These are phyloP conservation scores for Bretschneidera sinensis DNA, from an alignment of 345 rosid species.

Conservation along the genomic window DNA sequence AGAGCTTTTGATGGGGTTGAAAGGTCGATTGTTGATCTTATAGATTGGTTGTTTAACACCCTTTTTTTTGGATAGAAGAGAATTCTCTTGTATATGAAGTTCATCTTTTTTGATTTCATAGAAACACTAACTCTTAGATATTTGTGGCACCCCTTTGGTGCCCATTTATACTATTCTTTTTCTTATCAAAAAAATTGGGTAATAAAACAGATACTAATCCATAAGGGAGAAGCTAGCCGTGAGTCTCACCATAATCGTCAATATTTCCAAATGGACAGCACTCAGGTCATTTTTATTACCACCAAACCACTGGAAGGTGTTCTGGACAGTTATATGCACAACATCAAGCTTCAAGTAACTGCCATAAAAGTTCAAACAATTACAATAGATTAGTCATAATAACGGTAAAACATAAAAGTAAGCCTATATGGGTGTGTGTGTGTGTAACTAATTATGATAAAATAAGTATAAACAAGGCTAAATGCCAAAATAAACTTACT, in stretches of 20 bases:
- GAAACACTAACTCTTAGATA: too few species aligned
- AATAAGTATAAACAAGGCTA: background rate
- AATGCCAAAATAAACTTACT: conserved; percentile 52
- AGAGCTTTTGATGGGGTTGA: too few species aligned
- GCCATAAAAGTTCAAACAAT: conserved; percentile 25
- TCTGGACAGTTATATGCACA: conserved; percentile 80
- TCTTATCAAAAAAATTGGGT: too few species aligned
- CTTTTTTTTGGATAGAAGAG: too few species aligned
- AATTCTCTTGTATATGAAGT: too few species aligned
- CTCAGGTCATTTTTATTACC: conserved; percentile 71
- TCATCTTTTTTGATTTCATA: too few species aligned
- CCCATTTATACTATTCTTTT: too few species aligned
- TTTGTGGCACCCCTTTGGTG: too few species aligned
- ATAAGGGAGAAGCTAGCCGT: background rate
- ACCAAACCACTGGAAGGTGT: conserved; percentile 78
- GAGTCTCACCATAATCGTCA: conserved; percentile 76
- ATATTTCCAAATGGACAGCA: conserved; percentile 79
- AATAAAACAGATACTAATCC: too few species aligned
- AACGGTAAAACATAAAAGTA: background rate
- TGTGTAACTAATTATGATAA: background rate
- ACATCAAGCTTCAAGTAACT: conserved; percentile 97
- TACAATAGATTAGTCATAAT: conserved; percentile 11
- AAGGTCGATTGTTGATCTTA: too few species aligned
- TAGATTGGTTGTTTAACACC: too few species aligned
- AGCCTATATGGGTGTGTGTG: background rate